These are phyloP conservation scores for Gossypium stocksii DNA, from an alignment of 345 rosid genomes.

Conservation along the genomic window DNA sequence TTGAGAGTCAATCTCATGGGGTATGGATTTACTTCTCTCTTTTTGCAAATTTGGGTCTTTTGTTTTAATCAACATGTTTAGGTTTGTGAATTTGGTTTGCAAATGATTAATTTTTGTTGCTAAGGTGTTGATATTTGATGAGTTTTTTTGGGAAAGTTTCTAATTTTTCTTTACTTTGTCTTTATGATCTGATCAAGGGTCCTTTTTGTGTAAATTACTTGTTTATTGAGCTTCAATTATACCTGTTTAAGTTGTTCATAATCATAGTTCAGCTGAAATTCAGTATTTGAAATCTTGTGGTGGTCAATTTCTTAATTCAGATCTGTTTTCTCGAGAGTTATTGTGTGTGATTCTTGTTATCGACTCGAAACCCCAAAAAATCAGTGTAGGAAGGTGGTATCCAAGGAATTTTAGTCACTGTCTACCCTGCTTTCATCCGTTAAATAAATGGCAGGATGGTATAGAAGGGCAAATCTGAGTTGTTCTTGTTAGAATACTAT, in stretches of 20 bases:
- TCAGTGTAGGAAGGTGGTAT: neutral
- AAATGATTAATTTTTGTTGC: neutral
- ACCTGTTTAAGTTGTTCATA: neutral
- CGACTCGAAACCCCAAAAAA: too few species aligned
- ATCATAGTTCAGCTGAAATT: neutral
- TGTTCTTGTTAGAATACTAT: neutral
- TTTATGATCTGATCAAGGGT: neutral
- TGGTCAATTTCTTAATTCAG: neutral
- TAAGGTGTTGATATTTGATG: neutral
- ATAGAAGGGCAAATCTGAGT: neutral
- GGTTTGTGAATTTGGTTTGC: neutral
- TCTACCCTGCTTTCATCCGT: neutral
- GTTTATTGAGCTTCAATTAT: neutral
- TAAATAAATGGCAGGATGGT: neutral
- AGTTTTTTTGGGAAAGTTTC: neutral
- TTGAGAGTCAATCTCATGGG: conserved; percentile 90
- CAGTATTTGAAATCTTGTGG: neutral
- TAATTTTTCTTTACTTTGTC: neutral
- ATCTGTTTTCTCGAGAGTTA: conserved; percentile 9
- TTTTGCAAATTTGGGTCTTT: neutral
- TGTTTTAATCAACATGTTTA: neutral
- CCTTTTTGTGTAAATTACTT: neutral
- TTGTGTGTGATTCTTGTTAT: neutral
- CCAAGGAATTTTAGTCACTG: neutral
- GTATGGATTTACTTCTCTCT: conserved; percentile 25